phyloP scores from a whole-genome alignment of 2,329 filamentous ascomycete genomes.

The Pseudogymnoascus pannorum region DNA sequence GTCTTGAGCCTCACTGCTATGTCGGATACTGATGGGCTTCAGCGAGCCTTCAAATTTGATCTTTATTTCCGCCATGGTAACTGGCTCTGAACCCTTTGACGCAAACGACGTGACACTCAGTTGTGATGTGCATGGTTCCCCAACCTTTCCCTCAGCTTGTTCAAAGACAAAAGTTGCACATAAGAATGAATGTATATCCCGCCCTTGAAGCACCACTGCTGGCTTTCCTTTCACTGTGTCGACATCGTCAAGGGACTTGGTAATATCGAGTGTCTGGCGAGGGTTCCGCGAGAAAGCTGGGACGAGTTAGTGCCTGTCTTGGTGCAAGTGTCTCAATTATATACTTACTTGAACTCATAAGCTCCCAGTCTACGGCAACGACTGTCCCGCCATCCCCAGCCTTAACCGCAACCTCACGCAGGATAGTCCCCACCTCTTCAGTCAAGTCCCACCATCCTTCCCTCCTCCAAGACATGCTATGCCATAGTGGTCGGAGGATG shows the following conservation, averaged over 20 bases:
- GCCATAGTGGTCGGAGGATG: constrained; percentile 51
- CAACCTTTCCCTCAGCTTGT: constrained; percentile 51
- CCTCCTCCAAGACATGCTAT: constrained; percentile 45
- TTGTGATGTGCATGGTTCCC: constrained; percentile 51
- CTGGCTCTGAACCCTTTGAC: constrained; percentile 42
- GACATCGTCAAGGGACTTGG: constrained; percentile 47
- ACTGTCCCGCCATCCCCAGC: constrained; percentile 48
- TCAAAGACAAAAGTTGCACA: constrained; percentile 51
- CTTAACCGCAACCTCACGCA: constrained; percentile 49
- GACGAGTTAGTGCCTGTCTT: constrained; percentile 17
- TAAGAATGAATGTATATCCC: constrained; percentile 46
- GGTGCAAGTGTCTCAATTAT: not conserved
- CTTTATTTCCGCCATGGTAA: constrained; percentile 44
- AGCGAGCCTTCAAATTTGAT: constrained; percentile 52
- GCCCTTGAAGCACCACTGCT: constrained; percentile 43
- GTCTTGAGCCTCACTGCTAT: constrained; percentile 18
- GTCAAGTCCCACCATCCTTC: constrained; percentile 54
- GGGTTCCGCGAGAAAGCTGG: constrained; percentile 46
- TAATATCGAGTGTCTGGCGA: constrained; percentile 56
- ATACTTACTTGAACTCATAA: constrained; percentile 51
- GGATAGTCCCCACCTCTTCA: constrained; percentile 54
- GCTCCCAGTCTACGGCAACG: constrained; percentile 57
- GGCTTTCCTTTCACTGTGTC: constrained; percentile 37
- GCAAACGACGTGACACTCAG: constrained; percentile 51
- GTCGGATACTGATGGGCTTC: constrained; percentile 44